Evolutionary conservation across 495 filamentous ascomycete species (phyloP), one percentile per base, ranked within the genome.

Genomic region (Penicillium arizonense): DNA sequence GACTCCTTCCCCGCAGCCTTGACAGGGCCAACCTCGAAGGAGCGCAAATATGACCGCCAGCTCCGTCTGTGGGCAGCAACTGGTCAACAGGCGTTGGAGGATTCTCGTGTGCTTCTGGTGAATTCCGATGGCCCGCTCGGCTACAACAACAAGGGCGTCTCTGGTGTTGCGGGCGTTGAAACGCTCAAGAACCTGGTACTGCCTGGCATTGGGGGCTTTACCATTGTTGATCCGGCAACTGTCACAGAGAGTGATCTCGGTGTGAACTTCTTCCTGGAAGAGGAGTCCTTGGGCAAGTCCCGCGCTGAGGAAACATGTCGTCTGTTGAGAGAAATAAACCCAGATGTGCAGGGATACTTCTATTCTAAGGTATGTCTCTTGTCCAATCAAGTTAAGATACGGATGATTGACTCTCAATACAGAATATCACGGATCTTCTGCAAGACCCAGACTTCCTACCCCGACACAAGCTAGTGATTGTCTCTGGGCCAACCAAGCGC

Each of bases 171-270:
- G 9, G 94, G 95, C 3, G 82, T 96, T 26, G 94, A 99, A 70
- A 85, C 91, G 0, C 80, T 99, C 50, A 99, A 99, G 80, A 99
- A 99, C 67, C 82, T 99, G 20, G 88, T 97, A 1, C 72, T 99
- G 39, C 94, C 94, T 51, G 90, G 93, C 26, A 87, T 97, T 63
- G 94, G 95, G 11, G 84, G 86, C n/a, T 97, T 96, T 66, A 95
- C 89, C 3, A 96, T 99, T 53, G 84, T 91, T 40, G 94, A 99
- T 62, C 83, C 87, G 9, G 81, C 83, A 1, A 68, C 75, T 9
- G 92, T 99, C 16, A 78, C 75, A 0, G 90, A 97, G 54, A 76
- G 82, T 10, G 95, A 99, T 61, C 69, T 97, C 37, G 94, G 94
- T 3, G 87, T 96, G 50, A 97, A 97, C 70, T 99, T 99, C 80